Conservation (phyloP, 2,329 filamentous ascomycete genomes). For the Juglanconis oblonga region DNA sequence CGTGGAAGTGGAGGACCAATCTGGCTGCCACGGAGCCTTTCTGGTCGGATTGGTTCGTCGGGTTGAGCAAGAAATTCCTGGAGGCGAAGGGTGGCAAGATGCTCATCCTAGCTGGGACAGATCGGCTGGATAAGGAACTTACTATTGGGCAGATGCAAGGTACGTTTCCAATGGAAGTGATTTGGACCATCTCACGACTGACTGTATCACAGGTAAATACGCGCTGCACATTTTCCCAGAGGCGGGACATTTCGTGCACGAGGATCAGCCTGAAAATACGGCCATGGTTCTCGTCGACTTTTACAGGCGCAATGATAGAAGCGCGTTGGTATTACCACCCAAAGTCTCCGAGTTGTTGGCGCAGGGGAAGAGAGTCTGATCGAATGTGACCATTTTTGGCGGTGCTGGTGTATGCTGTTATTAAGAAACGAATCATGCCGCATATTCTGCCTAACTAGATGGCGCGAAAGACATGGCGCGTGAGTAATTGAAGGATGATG, state of each 20-base stretch:
- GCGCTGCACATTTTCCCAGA: slow-evolving; percentile 92
- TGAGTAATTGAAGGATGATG: background rate
- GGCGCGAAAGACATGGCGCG: background rate
- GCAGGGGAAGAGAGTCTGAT: slow-evolving; percentile 58
- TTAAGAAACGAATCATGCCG: background rate
- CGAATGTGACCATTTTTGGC: background rate
- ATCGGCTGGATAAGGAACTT: slow-evolving; percentile 84
- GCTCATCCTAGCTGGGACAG: slow-evolving; percentile 81
- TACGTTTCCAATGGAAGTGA: slow-evolving; percentile 32
- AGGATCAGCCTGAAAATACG: slow-evolving; percentile 88
- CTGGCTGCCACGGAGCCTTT: slow-evolving; percentile 80
- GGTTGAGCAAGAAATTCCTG: slow-evolving; percentile 85
- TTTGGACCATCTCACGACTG: slow-evolving; percentile 7
- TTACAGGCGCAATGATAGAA: slow-evolving; percentile 85
- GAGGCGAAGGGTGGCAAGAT: slow-evolving; percentile 78
- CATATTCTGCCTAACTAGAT: background rate
- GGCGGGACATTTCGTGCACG: slow-evolving; percentile 94
- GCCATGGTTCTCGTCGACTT: slow-evolving; percentile 86
- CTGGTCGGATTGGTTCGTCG: slow-evolving; percentile 92
- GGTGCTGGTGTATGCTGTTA: too few species aligned
- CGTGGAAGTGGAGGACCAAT: slow-evolving; percentile 85
- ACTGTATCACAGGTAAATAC: slow-evolving; percentile 68
- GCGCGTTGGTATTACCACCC: slow-evolving; percentile 78
- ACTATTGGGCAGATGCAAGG: slow-evolving; percentile 98
- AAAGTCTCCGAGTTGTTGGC: slow-evolving; percentile 77